These are phyloP conservation scores for Monosporascus sp. DNA, from an alignment of 2,329 filamentous ascomycete species.

Conservation along the genomic window DNA sequence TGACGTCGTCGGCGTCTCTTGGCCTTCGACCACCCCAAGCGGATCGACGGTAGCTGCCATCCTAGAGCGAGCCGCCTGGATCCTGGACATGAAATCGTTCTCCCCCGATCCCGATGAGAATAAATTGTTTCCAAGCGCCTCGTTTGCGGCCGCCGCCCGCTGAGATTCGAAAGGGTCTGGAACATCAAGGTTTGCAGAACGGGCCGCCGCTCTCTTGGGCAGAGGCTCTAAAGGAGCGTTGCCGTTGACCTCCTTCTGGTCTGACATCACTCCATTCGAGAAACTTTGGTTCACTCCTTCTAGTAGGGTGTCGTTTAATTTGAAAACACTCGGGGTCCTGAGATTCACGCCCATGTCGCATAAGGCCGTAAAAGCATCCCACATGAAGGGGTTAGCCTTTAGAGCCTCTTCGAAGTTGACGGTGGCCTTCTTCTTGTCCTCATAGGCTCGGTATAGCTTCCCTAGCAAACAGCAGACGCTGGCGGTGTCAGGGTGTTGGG, in stretches of 20 bases:
- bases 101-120: constrained; percentile 38
- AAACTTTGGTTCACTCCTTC: constrained; percentile 40
- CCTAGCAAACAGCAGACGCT: constrained; percentile 79
- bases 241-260: constrained; percentile 31
- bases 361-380: constrained; percentile 88
- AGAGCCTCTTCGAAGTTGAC: constrained; percentile 83
- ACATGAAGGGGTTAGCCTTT: constrained; percentile 91
- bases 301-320: constrained; percentile 52
- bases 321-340: constrained; percentile 82
- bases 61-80: constrained; percentile 45
- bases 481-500: constrained; percentile 74
- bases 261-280: constrained; percentile 23
- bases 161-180: constrained; percentile 49
- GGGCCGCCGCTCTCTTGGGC: constrained; percentile 34
- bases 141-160: constrained; percentile 33
- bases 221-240: constrained; percentile 33
- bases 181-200: constrained; percentile 31
- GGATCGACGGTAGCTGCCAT: constrained; percentile 33
- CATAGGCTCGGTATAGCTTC: constrained; percentile 78
- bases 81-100: constrained; percentile 52
- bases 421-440: constrained; percentile 77
- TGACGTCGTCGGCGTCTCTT: constrained; percentile 58
- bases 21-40: constrained; percentile 40
- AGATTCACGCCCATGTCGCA: constrained; percentile 83
- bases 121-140: constrained; percentile 33